A percentile compares a stretch with the other conserved stretches of the same genome.
Conservation (phyloP, 2,329 filamentous ascomycete genomes). For the Tolypocladium nubicola region DNA sequence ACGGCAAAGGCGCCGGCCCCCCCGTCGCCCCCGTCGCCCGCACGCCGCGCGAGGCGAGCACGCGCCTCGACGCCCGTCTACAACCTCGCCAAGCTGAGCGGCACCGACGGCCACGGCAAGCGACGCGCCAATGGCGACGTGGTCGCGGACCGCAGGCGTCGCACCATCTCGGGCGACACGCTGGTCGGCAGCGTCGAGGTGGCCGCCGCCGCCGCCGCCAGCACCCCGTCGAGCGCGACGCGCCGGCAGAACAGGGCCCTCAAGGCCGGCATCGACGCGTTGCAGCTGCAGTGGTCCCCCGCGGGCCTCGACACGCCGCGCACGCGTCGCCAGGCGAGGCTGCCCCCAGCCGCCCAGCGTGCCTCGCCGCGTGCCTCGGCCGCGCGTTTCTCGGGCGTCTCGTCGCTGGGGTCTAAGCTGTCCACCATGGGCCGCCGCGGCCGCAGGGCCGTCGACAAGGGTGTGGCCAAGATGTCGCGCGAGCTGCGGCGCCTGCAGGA, state of each 20-base stretch:
- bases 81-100: conserved; percentile 53
- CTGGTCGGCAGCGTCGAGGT: conserved; percentile 16
- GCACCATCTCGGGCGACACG: conserved; percentile 32
- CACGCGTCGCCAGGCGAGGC: conserved; percentile 19
- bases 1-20: not conserved
- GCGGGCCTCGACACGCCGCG: conserved; percentile 23
- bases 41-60: conserved; percentile 41
- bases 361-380: conserved; percentile 34
- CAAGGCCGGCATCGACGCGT: conserved; percentile 28
- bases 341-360: conserved; percentile 24
- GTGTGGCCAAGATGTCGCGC: conserved; percentile 36
- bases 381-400: conserved; percentile 25
- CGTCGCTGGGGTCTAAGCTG: conserved; percentile 34
- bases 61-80: conserved; percentile 50
- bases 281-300: conserved; percentile 32
- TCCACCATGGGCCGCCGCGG: conserved; percentile 51
- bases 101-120: conserved; percentile 50
- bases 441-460: conserved; percentile 41
- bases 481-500: conserved; percentile 51
- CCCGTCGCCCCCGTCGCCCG: conserved; percentile 13
- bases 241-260: conserved; percentile 3
- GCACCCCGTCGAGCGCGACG: conserved; percentile 6
- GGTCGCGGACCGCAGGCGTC: conserved; percentile 32
- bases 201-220: conserved; percentile 7
- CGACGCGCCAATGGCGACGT: conserved; percentile 41